Evolutionary conservation across 805 yeast species (phyloP).

Genomic region (Kodamaea restingae): DNA sequence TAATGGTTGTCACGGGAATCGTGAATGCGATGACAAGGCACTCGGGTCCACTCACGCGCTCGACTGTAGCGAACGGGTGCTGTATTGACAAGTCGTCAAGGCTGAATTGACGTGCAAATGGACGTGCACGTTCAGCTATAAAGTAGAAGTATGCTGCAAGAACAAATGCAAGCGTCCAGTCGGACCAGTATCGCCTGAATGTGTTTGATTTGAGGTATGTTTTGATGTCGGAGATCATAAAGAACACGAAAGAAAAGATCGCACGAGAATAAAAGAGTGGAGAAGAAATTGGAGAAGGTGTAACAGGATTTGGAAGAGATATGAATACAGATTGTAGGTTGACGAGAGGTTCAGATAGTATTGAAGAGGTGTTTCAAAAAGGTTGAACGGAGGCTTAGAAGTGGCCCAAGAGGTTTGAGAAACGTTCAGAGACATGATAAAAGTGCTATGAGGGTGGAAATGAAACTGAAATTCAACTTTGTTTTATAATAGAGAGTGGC

Average conservation of each 20-base stretch:
- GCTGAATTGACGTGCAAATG: conserved; percentile 34
- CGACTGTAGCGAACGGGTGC: conserved; percentile 32
- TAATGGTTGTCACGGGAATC: conserved; percentile 23
- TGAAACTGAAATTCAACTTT: no score
- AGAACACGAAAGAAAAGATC: no score
- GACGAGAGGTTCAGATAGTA: no score
- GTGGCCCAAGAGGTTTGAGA: no score
- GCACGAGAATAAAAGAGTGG: not conserved
- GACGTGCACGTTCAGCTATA: conserved; percentile 34
- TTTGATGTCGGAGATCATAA: conserved; percentile 5
- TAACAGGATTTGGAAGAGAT: not conserved
- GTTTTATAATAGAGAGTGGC: no score
- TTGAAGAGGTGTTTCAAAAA: no score
- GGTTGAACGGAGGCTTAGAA: no score
- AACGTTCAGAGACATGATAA: no score
- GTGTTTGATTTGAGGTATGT: conserved; percentile 10
- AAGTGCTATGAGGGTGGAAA: no score
- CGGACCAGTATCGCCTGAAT: conserved; percentile 15
- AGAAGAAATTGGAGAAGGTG: not conserved
- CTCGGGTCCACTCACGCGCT: conserved; percentile 28
- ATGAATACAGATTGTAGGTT: not conserved
- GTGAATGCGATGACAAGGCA: conserved; percentile 28
- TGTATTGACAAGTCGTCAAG: conserved; percentile 30
- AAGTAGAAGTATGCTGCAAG: conserved; percentile 26
- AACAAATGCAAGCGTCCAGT: conserved; percentile 27